Evolutionary conservation across 305 asterid species (phyloP).

Genomic region (Solanum chacoense): DNA sequence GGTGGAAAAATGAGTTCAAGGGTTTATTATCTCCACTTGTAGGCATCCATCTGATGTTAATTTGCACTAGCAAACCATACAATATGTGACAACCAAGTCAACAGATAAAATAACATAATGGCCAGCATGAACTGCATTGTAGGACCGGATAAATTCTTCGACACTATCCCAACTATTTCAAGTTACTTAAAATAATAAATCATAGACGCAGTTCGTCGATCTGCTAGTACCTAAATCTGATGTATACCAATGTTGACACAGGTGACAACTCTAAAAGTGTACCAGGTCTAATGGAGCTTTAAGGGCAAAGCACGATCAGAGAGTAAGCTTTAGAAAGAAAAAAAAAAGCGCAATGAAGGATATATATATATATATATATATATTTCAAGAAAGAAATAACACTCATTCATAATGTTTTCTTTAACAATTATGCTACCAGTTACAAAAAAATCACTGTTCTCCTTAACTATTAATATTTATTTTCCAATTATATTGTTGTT

Average conservation of each 20-base stretch:
- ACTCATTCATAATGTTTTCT: neutral
- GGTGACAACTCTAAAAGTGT: neutral
- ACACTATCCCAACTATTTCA: neutral
- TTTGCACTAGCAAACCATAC: neutral
- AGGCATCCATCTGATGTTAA: neutral
- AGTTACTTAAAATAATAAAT: neutral
- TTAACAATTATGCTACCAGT: neutral
- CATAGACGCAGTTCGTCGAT: neutral
- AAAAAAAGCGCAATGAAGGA: neutral
- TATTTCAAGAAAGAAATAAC: neutral
- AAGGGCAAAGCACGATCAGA: neutral
- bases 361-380: neutral
- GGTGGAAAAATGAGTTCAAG: slow-evolving; percentile 1
- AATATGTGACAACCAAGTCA: neutral
- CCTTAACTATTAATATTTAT: neutral
- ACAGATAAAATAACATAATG: neutral
- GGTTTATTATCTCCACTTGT: neutral
- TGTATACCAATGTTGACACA: neutral
- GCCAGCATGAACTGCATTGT: neutral
- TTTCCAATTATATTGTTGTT: neutral
- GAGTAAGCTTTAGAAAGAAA: neutral
- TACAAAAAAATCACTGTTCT: neutral
- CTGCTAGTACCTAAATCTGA: neutral
- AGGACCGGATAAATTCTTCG: neutral
- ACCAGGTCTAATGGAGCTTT: neutral